phyloP scores from a whole-genome alignment of 1,284 basidiomycete species.

The Ustilago shanxiensis region DNA sequence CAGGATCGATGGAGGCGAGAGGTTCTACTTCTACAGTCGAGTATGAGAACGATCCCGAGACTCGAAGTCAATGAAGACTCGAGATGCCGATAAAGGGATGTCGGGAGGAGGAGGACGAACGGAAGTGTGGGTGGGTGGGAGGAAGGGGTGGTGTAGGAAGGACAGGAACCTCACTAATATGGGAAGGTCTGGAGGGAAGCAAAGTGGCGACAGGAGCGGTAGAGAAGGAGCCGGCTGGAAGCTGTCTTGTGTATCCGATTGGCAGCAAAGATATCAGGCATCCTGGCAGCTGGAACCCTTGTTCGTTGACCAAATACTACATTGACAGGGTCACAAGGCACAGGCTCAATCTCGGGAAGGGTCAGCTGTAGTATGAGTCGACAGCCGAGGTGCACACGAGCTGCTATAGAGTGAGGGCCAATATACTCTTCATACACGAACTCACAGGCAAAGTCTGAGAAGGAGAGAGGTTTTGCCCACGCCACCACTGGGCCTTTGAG shows the following conservation, averaged over 20 bases:
- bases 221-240: background rate
- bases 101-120: background rate
- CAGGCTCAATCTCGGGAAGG: conserved; percentile 4
- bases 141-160: background rate
- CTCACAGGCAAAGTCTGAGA: background rate
- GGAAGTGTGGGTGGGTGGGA: background rate
- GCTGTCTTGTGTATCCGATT: background rate
- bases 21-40: background rate
- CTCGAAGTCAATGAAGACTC: conserved; percentile 45
- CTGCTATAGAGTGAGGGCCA: background rate
- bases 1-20: background rate
- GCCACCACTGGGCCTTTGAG: background rate
- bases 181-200: background rate
- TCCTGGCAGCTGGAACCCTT: background rate
- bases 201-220: conserved; percentile 4
- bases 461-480: conserved; percentile 1
- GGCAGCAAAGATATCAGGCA: conserved; percentile 6
- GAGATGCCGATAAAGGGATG: conserved; percentile 11
- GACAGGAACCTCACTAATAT: conserved; percentile 1
- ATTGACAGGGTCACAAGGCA: background rate
- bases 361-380: background rate
- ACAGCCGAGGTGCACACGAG: background rate
- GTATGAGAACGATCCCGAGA: background rate
- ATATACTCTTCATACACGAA: background rate
- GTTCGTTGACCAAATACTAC: background rate